A percentile compares a stretch with the other conserved stretches of the same genome.
Evolutionary conservation across 2,329 filamentous ascomycete genomes (phyloP).

Genomic region (Claviceps monticola): DNA sequence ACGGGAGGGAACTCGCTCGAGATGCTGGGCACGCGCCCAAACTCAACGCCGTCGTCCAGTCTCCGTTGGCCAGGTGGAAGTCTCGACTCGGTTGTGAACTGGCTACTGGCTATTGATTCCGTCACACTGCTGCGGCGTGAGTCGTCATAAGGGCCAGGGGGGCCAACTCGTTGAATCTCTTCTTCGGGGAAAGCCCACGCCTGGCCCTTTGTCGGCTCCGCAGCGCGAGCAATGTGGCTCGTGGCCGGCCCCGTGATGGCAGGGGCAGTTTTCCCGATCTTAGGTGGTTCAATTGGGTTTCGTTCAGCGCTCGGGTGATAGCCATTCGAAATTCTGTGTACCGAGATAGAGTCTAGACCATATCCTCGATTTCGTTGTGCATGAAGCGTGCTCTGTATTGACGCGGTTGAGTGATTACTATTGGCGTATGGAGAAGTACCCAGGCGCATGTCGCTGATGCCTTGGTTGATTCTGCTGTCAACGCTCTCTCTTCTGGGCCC

Average conservation of each 20-base stretch:
- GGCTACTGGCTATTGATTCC: conserved; percentile 65
- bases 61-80: conserved; percentile 59
- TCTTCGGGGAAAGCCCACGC: conserved; percentile 75
- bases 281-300: conserved; percentile 34
- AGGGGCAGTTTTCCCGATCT: conserved; percentile 52
- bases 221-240: conserved; percentile 52
- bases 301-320: conserved; percentile 48
- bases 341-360: conserved; percentile 36
- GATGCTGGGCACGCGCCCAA: conserved; percentile 31
- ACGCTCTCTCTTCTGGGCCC: conserved; percentile 55
- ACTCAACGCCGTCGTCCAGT: conserved; percentile 49
- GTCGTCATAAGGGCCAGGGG: conserved; percentile 36
- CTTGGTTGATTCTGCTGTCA: conserved; percentile 63
- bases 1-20: conserved; percentile 43
- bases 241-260: conserved; percentile 60
- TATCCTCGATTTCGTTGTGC: conserved; percentile 48
- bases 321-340: conserved; percentile 50
- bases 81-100: conserved; percentile 61
- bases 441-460: conserved; percentile 55
- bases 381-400: conserved; percentile 57
- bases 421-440: conserved; percentile 57
- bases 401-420: conserved; percentile 63
- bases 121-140: conserved; percentile 65
- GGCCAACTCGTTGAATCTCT: conserved; percentile 38
- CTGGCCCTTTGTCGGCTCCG: conserved; percentile 68